A percentile compares a stretch with the other conserved stretches of the same genome.
Conservation (phyloP, 2,329 filamentous ascomycete genomes). For the Triangularia verruculosa region DNA sequence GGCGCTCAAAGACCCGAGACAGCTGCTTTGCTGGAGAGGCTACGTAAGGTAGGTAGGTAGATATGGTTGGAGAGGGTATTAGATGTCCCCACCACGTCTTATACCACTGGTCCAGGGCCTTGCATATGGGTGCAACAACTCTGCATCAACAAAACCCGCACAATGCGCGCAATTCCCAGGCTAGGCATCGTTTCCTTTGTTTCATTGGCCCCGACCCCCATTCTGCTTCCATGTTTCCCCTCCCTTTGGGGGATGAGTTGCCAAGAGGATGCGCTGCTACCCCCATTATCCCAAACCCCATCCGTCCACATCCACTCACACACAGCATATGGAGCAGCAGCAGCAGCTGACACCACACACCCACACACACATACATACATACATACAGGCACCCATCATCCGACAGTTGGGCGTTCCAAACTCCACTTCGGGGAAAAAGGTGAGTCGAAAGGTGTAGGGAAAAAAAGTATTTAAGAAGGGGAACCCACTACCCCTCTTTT, state of each 20-base stretch:
- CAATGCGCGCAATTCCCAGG: constrained; percentile 23
- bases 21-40: no score
- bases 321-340: not conserved
- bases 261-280: constrained; percentile 1
- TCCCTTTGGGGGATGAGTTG: not conserved
- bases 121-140: not conserved
- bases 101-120: not conserved
- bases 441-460: not conserved
- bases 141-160: constrained; percentile 8
- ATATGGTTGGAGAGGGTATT: not conserved
- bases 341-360: not conserved
- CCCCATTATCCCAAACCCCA: not conserved
- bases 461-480: not conserved
- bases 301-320: not conserved
- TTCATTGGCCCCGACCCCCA: not conserved
- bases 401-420: not conserved
- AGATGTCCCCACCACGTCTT: not conserved
- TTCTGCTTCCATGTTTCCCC: not conserved
- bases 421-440: not conserved
- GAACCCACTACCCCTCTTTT: not conserved
- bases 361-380: no score
- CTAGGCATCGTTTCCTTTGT: not conserved
- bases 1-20: no score
- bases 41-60: no score
- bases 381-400: no score